Percentiles rank a stretch among this genome's conserved stretches.
These are phyloP conservation scores for Fremontodendron californicum DNA, from an alignment of 345 rosid genomes.

Conservation along the genomic window DNA sequence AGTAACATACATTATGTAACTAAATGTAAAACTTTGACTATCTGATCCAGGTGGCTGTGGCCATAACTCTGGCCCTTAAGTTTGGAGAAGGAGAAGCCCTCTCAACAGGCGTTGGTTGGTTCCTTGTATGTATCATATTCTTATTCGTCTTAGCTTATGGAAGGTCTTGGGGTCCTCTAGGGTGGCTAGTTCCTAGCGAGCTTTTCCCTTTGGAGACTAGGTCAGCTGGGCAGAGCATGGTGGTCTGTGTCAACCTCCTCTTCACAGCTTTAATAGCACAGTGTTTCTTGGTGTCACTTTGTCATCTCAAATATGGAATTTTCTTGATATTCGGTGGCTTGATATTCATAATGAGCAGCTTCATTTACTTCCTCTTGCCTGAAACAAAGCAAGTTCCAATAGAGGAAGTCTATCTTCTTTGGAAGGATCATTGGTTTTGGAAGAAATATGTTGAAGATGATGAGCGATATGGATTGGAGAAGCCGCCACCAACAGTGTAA, in stretches of 20 bases:
- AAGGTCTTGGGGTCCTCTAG: slow-evolving; percentile 94
- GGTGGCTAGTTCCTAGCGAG: slow-evolving; percentile 93
- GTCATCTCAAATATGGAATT: slow-evolving; percentile 71
- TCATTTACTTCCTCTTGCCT: slow-evolving; percentile 73
- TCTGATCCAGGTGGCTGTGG: slow-evolving; percentile 43
- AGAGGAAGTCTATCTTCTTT: slow-evolving; percentile 72
- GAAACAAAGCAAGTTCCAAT: slow-evolving; percentile 91
- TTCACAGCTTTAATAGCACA: slow-evolving; percentile 87
- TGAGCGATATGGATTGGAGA: not conserved
- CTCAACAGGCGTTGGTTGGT: slow-evolving; percentile 34
- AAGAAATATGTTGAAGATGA: slow-evolving; percentile 40
- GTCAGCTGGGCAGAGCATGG: slow-evolving; percentile 89
- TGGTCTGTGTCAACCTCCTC: slow-evolving; percentile 72
- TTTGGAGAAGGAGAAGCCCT: slow-evolving; percentile 62
- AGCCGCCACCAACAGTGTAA: not conserved
- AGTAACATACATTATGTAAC: too few species aligned
- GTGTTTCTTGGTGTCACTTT: slow-evolving; percentile 62
- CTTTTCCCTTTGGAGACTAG: slow-evolving; percentile 80
- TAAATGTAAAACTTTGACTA: not conserved
- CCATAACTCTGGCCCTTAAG: slow-evolving; percentile 55
- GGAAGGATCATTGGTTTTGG: slow-evolving; percentile 77
- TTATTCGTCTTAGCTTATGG: slow-evolving; percentile 76
- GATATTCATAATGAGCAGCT: slow-evolving; percentile 59
- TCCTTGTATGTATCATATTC: slow-evolving; percentile 61
- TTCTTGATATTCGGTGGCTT: slow-evolving; percentile 68